Evolutionary conservation across 805 yeast species (phyloP).

Genomic region (Cyberlindnera xishuangbannaensis): DNA sequence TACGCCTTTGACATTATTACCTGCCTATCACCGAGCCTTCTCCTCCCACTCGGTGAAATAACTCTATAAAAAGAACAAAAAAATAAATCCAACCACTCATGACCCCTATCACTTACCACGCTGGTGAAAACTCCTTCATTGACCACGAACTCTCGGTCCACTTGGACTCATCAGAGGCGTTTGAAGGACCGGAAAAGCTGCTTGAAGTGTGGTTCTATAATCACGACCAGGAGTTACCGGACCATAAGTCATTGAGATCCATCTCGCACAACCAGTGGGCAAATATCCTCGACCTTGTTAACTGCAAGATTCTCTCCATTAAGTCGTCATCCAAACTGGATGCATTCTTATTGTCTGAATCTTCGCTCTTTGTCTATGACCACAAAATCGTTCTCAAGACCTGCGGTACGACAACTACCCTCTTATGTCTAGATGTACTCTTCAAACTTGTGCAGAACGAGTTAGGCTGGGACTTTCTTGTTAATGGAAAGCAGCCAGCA

Average conservation of each 20-base stretch:
- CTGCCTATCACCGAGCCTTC: conserved; percentile 13
- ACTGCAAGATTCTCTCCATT: conserved; percentile 82
- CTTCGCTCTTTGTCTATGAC: conserved; percentile 82
- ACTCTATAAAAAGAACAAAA: too few relatives aligned
- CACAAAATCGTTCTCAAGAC: conserved; percentile 86
- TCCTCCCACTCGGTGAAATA: conserved; percentile 19
- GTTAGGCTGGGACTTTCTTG: conserved; percentile 36
- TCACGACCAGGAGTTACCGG: conserved; percentile 30
- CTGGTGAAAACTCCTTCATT: conserved; percentile 44
- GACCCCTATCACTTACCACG: conserved; percentile 31
- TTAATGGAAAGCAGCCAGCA: conserved; percentile 35
- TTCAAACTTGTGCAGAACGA: conserved; percentile 43
- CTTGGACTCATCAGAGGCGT: conserved; percentile 85
- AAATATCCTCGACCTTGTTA: conserved; percentile 68
- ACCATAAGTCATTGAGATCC: conserved; percentile 49
- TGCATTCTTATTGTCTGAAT: conserved; percentile 83
- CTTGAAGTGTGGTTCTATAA: conserved; percentile 85
- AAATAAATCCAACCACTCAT: conserved; percentile 4
- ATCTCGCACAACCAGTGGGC: conserved; percentile 69
- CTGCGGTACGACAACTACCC: conserved; percentile 92
- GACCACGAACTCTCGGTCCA: conserved; percentile 75
- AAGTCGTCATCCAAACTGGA: conserved; percentile 62
- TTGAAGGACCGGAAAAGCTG: conserved; percentile 96
- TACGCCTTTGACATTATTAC: too few relatives aligned
- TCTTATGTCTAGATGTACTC: conserved; percentile 65